phyloP scores from a whole-genome alignment of 2,329 filamentous ascomycete genomes.

The Incumbomyces delicatus region DNA sequence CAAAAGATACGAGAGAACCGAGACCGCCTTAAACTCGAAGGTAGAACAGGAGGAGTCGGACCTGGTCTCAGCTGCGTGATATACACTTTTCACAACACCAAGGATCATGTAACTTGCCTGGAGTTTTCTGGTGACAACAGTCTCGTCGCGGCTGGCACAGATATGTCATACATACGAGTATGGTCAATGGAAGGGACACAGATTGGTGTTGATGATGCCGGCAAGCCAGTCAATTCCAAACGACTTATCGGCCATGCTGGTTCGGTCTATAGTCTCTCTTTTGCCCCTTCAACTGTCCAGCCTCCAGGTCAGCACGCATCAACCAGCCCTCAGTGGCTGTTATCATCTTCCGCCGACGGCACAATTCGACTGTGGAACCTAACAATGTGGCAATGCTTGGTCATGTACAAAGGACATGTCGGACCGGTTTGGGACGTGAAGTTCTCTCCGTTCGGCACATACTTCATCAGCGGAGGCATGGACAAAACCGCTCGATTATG shows the following conservation, averaged over 20 bases:
- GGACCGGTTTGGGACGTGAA: conserved; percentile 78
- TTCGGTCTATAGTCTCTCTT: conserved; percentile 79
- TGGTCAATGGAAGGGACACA: conserved; percentile 84
- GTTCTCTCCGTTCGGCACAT: conserved; percentile 91
- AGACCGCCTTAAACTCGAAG: conserved; percentile 81
- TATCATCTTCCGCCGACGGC: conserved; percentile 80
- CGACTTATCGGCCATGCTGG: conserved; percentile 78
- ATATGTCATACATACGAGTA: conserved; percentile 89
- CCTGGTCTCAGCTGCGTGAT: conserved; percentile 83
- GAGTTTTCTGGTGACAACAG: conserved; percentile 89
- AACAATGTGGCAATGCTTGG: conserved; percentile 83
- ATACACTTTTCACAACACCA: conserved; percentile 97
- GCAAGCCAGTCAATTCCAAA: conserved; percentile 61
- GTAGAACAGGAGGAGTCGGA: conserved; percentile 71
- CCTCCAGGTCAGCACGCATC: conserved; percentile 38
- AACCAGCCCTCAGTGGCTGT: conserved; percentile 60
- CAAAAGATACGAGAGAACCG: conserved; percentile 88
- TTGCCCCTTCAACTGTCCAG: conserved; percentile 60
- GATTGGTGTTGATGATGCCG: conserved; percentile 57
- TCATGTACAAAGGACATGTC: conserved; percentile 87
- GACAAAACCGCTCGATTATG: conserved; percentile 87
- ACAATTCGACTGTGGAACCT: conserved; percentile 88
- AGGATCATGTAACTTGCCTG: conserved; percentile 83
- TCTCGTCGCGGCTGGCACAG: conserved; percentile 78
- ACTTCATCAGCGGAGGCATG: conserved; percentile 79